Percentiles rank a stretch among this genome's conserved stretches.
phyloP scores from a whole-genome alignment of 169 alveolate species.

The Neospora caninum region DNA sequence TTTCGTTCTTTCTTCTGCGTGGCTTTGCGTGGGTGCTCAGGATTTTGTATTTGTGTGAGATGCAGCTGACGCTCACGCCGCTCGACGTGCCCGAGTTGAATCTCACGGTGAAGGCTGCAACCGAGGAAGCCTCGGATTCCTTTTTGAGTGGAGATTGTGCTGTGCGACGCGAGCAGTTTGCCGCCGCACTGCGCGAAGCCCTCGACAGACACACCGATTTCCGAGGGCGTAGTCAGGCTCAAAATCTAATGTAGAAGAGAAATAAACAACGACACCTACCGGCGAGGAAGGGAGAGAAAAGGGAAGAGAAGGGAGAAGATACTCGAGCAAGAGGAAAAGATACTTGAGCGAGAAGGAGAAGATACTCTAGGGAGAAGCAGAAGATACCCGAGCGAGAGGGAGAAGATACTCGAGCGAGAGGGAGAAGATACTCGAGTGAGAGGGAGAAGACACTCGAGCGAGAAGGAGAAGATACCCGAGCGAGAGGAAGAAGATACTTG shows the following conservation, averaged over 20 bases:
- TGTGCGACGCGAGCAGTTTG: background rate
- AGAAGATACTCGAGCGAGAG: background rate
- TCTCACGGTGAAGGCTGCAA: background rate
- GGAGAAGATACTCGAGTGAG: background rate
- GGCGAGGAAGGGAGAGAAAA: background rate
- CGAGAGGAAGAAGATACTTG: background rate
- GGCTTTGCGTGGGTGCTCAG: background rate
- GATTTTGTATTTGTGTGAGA: background rate
- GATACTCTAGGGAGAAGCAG: background rate
- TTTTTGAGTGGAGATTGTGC: too few relatives aligned
- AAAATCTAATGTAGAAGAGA: background rate
- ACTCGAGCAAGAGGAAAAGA: background rate
- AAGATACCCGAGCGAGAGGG: background rate
- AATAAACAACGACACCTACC: background rate
- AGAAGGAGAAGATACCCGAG: background rate
- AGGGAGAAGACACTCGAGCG: background rate
- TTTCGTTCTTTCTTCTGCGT: background rate
- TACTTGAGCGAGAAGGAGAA: background rate
- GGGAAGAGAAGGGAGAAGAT: background rate
- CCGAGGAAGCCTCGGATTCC: background rate
- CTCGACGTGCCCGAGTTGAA: background rate
- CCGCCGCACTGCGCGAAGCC: background rate
- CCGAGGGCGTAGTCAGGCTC: background rate
- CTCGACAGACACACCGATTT: background rate
- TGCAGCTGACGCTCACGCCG: constrained; percentile 17